These are phyloP conservation scores for Acanthamoeba culbertsoni DNA, from an alignment of 208 protist genomes.

Conservation along the genomic window DNA sequence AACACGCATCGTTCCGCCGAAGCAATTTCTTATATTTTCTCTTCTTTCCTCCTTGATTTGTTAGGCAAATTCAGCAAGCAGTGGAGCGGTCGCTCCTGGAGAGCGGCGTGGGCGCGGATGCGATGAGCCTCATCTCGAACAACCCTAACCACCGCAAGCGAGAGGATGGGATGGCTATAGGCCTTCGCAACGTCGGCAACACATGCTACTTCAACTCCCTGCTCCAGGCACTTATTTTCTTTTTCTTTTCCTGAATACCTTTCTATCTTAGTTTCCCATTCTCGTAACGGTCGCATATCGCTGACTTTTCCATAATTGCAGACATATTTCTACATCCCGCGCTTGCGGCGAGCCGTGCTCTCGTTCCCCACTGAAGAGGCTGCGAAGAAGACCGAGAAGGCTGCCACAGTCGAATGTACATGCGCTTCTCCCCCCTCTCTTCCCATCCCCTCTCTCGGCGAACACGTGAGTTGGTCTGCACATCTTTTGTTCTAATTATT, in stretches of 20 bases:
- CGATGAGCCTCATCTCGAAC: neutral
- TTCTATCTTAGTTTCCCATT: neutral
- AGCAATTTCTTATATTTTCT: neutral
- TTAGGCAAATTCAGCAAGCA: slow-evolving; percentile 6
- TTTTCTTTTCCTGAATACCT: neutral
- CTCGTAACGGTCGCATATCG: no score
- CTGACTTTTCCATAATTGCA: neutral
- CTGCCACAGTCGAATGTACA: slow-evolving; percentile 26
- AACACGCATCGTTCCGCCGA: no score
- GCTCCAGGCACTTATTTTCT: neutral
- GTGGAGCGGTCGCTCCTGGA: neutral
- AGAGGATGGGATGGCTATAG: slow-evolving; percentile 48
- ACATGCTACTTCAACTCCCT: slow-evolving; percentile 68
- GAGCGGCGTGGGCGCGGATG: neutral
- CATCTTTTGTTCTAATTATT: neutral
- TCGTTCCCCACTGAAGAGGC: slow-evolving; percentile 5
- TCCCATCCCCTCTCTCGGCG: neutral
- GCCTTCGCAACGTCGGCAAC: slow-evolving; percentile 60
- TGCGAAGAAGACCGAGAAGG: neutral
- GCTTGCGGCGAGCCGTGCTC: slow-evolving; percentile 43
- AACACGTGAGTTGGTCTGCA: neutral
- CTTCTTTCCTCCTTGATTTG: no score
- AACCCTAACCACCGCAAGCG: slow-evolving; percentile 55
- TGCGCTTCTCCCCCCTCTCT: neutral
- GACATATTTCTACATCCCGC: slow-evolving; percentile 58